phyloP scores from a whole-genome alignment of 225 moss, liverwort and hornwort species.

The Pseudoscleropodium purum region DNA sequence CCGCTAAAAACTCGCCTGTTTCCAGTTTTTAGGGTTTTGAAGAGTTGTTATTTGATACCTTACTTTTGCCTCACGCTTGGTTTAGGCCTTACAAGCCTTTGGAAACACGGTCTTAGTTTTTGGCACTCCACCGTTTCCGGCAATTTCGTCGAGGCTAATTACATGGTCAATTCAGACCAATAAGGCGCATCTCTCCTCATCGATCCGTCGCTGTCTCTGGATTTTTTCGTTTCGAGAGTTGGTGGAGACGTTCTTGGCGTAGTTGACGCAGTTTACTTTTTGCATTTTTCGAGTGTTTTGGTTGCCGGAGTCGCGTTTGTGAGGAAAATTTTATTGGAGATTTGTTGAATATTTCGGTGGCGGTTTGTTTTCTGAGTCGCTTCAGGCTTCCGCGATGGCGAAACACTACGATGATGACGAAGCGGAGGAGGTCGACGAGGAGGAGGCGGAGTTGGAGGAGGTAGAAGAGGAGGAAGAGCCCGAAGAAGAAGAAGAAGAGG shows the following conservation, averaged over 20 bases:
- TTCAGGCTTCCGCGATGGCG: conserved; percentile 14
- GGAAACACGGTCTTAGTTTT: neutral
- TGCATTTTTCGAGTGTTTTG: neutral
- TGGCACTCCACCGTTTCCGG: neutral
- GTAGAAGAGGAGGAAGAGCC: conserved; percentile 31
- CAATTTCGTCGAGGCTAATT: neutral
- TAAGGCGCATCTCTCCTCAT: neutral
- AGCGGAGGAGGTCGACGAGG: conserved; percentile 42
- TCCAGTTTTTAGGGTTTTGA: conserved; percentile 1
- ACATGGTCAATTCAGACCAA: neutral
- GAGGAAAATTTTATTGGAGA: neutral
- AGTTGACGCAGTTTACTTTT: neutral
- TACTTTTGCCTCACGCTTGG: neutral
- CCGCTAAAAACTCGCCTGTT: neutral
- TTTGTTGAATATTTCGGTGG: neutral
- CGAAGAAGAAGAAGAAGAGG: conserved; percentile 11
- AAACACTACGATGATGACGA: conserved; percentile 46
- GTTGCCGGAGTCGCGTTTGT: neutral
- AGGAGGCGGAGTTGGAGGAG: conserved; percentile 37
- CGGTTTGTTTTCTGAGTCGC: neutral
- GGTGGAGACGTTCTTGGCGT: neutral
- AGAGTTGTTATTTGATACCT: neutral
- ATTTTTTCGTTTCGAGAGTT: neutral
- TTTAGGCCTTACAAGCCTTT: neutral
- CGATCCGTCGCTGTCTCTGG: neutral